Conservation (phyloP, 2,329 filamentous ascomycete genomes). For the Chrysosporium queenslandicum region DNA sequence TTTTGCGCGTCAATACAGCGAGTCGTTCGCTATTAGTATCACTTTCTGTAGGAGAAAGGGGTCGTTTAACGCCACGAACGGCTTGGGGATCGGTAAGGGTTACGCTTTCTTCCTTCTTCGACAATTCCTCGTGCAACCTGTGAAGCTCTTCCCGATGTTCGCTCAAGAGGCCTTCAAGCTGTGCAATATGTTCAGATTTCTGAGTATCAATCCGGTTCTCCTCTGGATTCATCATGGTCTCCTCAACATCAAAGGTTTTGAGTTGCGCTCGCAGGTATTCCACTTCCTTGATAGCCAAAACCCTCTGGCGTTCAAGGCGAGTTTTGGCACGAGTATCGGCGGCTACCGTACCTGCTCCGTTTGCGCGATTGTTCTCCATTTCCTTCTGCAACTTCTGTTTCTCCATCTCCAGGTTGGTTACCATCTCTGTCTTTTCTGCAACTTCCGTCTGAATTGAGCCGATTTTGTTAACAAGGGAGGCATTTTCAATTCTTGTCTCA, state of each 20-base stretch:
- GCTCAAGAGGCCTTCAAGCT: conserved; percentile 78
- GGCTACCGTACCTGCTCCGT: conserved; percentile 33
- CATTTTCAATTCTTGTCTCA: conserved; percentile 68
- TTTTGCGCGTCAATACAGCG: conserved; percentile 77
- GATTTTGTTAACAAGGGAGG: conserved; percentile 68
- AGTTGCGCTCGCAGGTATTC: conserved; percentile 89
- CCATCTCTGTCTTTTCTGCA: conserved; percentile 62
- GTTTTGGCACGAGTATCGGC: conserved; percentile 58
- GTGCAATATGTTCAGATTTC: conserved; percentile 62
- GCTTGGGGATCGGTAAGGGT: conserved; percentile 33
- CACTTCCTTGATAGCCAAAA: conserved; percentile 79
- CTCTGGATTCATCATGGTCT: conserved; percentile 63
- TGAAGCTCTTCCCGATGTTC: conserved; percentile 75
- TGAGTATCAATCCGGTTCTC: conserved; percentile 63
- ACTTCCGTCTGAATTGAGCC: conserved; percentile 72
- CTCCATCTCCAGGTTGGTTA: conserved; percentile 62
- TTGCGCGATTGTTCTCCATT: conserved; percentile 57
- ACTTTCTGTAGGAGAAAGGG: conserved; percentile 47
- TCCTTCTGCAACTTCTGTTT: conserved; percentile 55
- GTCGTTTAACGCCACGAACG: conserved; percentile 51
- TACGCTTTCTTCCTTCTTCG: conserved; percentile 45
- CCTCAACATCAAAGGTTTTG: conserved; percentile 78
- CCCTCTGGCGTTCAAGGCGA: conserved; percentile 75
- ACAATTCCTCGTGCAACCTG: conserved; percentile 62
- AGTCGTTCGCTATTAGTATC: conserved; percentile 57